Evolutionary conservation across 371 early-diverging fungal genomes (phyloP).

Genomic region (Nematocida sp.): DNA sequence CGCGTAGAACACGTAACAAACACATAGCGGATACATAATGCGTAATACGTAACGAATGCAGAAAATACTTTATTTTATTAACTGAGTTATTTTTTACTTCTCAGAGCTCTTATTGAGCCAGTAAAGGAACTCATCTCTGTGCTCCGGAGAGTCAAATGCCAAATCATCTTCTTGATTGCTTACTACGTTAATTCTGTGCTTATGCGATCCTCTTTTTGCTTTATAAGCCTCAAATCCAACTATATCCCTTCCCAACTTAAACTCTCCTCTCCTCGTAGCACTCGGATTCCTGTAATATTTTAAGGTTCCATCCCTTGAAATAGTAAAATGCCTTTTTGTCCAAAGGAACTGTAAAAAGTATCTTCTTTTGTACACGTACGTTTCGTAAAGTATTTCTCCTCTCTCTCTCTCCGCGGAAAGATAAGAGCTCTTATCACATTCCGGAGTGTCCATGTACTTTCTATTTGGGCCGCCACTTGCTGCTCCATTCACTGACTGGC

Average conservation of each 20-base stretch:
- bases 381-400: constrained; percentile 40
- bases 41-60: no score
- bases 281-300: constrained; percentile 45
- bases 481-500: background rate
- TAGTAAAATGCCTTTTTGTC: constrained; percentile 54
- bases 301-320: constrained; percentile 44
- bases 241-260: constrained; percentile 31
- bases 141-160: constrained; percentile 47
- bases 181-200: constrained; percentile 16
- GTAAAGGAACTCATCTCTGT: constrained; percentile 49
- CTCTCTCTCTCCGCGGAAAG: constrained; percentile 16
- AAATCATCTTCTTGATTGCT: constrained; percentile 39
- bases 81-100: no score
- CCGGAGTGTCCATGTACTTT: constrained; percentile 23
- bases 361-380: constrained; percentile 22
- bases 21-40: no score
- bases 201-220: background rate
- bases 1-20: no score
- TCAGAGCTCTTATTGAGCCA: no score
- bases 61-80: no score
- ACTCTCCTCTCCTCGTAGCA: constrained; percentile 42
- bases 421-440: background rate
- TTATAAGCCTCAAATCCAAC: background rate
- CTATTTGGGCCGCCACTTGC: background rate
- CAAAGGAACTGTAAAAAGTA: constrained; percentile 53